phyloP scores from a whole-genome alignment of 805 yeast species.

The Starmera quercuum region DNA sequence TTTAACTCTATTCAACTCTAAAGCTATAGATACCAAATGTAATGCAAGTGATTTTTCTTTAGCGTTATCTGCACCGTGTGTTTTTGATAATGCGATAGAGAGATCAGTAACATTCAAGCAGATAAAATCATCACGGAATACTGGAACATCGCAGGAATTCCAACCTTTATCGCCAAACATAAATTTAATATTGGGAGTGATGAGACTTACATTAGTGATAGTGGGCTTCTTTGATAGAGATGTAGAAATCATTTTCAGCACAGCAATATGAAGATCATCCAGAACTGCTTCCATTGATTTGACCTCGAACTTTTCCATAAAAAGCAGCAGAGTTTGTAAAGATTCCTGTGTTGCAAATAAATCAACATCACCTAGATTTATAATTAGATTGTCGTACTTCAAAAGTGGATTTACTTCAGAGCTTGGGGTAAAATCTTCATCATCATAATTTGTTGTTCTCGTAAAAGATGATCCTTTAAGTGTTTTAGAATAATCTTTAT shows the following conservation, averaged over 20 bases:
- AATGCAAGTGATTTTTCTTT: slow-evolving; percentile 9
- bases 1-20: neutral
- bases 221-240: slow-evolving; percentile 25
- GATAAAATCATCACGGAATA: slow-evolving; percentile 6
- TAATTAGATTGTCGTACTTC: slow-evolving; percentile 46
- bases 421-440: slow-evolving; percentile 12
- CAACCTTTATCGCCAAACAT: slow-evolving; percentile 27
- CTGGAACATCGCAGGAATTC: slow-evolving; percentile 5
- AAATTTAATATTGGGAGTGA: slow-evolving; percentile 36
- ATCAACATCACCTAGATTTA: slow-evolving; percentile 46
- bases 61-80: slow-evolving; percentile 10
- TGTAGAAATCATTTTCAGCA: slow-evolving; percentile 36
- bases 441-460: slow-evolving; percentile 9
- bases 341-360: slow-evolving; percentile 40
- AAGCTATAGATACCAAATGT: slow-evolving; percentile 5
- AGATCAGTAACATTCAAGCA: slow-evolving; percentile 9
- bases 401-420: slow-evolving; percentile 28
- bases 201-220: slow-evolving; percentile 38
- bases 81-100: slow-evolving; percentile 14
- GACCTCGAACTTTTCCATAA: slow-evolving; percentile 27
- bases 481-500: slow-evolving; percentile 7
- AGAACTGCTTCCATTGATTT: slow-evolving; percentile 41
- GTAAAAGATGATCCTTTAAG: slow-evolving; percentile 11
- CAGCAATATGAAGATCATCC: slow-evolving; percentile 58
- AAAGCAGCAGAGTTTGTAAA: slow-evolving; percentile 28